Percentiles rank a stretch among this genome's conserved stretches.
Evolutionary conservation across 2,329 filamentous ascomycete genomes (phyloP).

Genomic region (Calonectria crousiana): DNA sequence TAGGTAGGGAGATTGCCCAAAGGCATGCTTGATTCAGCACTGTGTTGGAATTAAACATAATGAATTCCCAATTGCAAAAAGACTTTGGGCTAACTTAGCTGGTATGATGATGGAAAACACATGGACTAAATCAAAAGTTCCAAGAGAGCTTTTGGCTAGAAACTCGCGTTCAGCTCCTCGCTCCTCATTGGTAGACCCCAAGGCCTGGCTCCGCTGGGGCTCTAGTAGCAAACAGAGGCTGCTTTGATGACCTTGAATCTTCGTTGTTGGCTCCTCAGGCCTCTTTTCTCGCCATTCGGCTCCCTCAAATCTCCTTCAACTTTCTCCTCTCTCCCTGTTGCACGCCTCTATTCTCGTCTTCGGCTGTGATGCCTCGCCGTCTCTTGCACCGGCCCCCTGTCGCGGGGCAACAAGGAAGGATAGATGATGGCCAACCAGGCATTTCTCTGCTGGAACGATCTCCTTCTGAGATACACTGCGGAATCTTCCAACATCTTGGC

Average conservation of each 20-base stretch:
- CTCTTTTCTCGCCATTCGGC: neutral
- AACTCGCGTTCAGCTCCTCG: neutral
- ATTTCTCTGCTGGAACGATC: neutral
- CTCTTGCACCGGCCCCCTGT: neutral
- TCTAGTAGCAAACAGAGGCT: slow-evolving; percentile 2
- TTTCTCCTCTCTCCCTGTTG: neutral
- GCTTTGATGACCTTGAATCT: neutral
- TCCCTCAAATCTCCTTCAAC: neutral
- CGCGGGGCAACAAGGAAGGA: neutral
- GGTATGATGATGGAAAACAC: neutral
- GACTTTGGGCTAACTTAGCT: neutral
- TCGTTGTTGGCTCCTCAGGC: neutral
- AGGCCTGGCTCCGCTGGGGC: neutral
- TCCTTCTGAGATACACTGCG: neutral
- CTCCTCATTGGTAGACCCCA: neutral
- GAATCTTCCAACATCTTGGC: neutral
- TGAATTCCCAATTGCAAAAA: neutral
- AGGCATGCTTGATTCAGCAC: neutral
- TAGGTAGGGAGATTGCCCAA: neutral
- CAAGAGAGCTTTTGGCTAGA: neutral
- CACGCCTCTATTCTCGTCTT: neutral
- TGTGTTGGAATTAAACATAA: neutral
- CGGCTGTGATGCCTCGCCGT: neutral
- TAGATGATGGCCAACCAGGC: neutral
- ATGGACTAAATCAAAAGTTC: neutral